Percentiles rank a stretch among this genome's conserved stretches.
These are phyloP conservation scores for Penicillium sclerotigenum DNA, from an alignment of 2,329 filamentous ascomycete genomes.

Conservation along the genomic window DNA sequence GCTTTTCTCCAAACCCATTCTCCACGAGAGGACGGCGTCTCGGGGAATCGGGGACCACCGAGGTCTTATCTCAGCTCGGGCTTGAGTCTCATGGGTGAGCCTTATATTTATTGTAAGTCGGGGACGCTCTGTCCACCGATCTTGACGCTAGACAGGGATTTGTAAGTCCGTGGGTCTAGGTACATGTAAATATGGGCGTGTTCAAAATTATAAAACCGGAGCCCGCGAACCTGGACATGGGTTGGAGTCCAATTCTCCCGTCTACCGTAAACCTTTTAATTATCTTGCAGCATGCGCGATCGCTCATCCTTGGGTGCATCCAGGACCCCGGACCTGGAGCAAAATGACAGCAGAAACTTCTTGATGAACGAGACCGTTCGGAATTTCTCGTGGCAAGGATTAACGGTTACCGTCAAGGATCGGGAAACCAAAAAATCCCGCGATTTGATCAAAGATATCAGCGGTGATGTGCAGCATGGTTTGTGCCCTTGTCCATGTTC, in stretches of 20 bases:
- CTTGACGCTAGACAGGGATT: not conserved
- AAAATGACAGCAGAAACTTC: constrained; percentile 29
- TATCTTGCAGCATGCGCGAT: constrained; percentile 5
- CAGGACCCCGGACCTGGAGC: constrained; percentile 28
- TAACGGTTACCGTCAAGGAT: constrained; percentile 72
- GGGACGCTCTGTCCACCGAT: not conserved
- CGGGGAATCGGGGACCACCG: not conserved
- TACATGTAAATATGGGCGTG: not conserved
- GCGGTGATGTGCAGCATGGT: constrained; percentile 64
- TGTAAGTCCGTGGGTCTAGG: not conserved
- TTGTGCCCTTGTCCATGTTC: constrained; percentile 4
- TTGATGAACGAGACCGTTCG: constrained; percentile 59
- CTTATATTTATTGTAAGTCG: constrained; percentile 1
- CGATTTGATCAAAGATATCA: constrained; percentile 60
- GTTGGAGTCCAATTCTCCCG: not conserved
- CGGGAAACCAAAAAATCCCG: constrained; percentile 61
- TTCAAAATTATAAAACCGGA: constrained; percentile 7
- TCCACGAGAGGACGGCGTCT: not conserved
- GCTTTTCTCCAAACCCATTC: not conserved
- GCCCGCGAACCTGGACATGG: not conserved
- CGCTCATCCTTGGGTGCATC: not conserved
- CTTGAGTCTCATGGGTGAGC: not conserved
- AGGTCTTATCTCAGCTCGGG: constrained; percentile 3
- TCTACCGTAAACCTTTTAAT: not conserved
- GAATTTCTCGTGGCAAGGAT: constrained; percentile 62